Evolutionary conservation across 345 rosid genomes (phyloP).

Genomic region (Citrus maxima): DNA sequence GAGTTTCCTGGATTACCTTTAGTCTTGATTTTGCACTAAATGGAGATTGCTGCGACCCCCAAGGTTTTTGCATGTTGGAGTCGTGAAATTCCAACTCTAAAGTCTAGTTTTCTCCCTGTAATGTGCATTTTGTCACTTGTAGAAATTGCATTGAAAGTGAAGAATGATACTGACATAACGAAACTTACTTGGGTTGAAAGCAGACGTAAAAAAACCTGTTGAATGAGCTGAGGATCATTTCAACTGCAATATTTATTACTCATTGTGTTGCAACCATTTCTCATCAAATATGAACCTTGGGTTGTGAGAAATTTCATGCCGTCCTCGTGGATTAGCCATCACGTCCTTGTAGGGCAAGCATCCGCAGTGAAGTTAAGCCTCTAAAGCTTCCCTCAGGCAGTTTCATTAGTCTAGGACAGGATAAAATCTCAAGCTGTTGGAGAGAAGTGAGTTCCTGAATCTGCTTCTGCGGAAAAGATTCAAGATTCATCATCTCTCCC

Average conservation of each 20-base stretch:
- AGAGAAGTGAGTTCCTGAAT: background rate
- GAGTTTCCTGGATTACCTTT: too few species aligned
- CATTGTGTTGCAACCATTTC: background rate
- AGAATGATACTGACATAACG: too few species aligned
- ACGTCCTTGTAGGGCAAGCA: background rate
- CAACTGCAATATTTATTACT: background rate
- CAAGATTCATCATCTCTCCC: background rate
- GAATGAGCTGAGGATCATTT: background rate
- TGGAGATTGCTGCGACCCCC: too few species aligned
- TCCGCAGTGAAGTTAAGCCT: background rate
- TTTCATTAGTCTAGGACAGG: background rate
- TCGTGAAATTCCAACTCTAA: too few species aligned
- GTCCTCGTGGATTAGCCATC: background rate
- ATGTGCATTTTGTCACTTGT: too few species aligned
- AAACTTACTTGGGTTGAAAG: background rate
- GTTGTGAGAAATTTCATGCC: too few species aligned
- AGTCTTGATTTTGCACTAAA: too few species aligned
- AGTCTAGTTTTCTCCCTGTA: too few species aligned
- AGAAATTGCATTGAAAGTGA: too few species aligned
- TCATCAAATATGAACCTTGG: too few species aligned
- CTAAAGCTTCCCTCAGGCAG: background rate
- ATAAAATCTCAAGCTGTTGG: background rate
- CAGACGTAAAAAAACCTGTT: background rate
- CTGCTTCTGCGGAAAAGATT: background rate
- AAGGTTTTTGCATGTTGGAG: too few species aligned